Percentiles rank a stretch among this genome's conserved stretches.
These are phyloP conservation scores for Drechslerella coelobrocha DNA, from an alignment of 2,329 filamentous ascomycete genomes.

Conservation along the genomic window DNA sequence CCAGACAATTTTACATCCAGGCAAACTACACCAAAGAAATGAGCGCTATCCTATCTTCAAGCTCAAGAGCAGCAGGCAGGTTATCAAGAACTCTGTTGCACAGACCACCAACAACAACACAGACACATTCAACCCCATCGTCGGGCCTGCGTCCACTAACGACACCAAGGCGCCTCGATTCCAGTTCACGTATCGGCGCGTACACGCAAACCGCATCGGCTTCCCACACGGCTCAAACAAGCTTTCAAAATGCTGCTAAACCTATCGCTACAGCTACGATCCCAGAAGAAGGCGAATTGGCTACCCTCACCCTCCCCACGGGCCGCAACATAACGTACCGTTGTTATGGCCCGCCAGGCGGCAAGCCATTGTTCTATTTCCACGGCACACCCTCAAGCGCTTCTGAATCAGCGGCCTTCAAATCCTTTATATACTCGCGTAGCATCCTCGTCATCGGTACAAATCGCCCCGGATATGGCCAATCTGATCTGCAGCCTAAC, in stretches of 20 bases:
- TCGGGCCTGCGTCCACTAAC: background rate
- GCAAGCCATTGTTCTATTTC: conserved; percentile 58
- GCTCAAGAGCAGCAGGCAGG: background rate
- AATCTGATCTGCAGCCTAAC: conserved; percentile 57
- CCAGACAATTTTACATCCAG: background rate
- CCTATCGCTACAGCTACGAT: background rate
- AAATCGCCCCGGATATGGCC: conserved; percentile 61
- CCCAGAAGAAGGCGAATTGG: conserved; percentile 20
- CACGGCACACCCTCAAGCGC: conserved; percentile 61
- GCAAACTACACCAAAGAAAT: background rate
- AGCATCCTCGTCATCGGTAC: conserved; percentile 58
- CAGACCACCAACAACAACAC: conserved; percentile 11
- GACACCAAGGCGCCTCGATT: background rate
- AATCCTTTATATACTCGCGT: conserved; percentile 54
- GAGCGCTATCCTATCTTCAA: background rate
- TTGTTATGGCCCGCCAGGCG: conserved; percentile 56
- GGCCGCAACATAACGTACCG: conserved; percentile 39
- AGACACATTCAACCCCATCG: background rate
- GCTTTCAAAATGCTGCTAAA: background rate
- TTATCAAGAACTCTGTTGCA: background rate
- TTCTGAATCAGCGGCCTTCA: conserved; percentile 57
- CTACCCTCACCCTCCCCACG: conserved; percentile 22
- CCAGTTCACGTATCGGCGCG: background rate
- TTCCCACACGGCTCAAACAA: background rate
- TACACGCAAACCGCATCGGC: no score